Evolutionary conservation across 2,329 filamentous ascomycete species (phyloP).

Genomic region (Alternaria triticina): DNA sequence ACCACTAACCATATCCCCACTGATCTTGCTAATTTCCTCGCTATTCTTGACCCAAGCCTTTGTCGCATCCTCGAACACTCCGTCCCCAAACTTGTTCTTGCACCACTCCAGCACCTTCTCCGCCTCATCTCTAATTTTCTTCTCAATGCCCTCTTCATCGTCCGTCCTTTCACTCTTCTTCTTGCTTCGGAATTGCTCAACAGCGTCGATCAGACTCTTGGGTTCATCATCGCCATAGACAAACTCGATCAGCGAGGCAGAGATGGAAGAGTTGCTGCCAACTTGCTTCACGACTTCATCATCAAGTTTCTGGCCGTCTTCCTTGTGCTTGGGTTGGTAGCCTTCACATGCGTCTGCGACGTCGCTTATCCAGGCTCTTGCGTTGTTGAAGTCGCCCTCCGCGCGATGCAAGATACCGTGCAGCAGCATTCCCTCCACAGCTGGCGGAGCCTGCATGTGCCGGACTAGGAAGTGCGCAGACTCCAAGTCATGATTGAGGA

Average conservation of each 20-base stretch:
- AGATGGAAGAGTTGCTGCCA: slow-evolving; percentile 8
- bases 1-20: slow-evolving; percentile 53
- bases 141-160: slow-evolving; percentile 38
- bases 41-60: slow-evolving; percentile 51
- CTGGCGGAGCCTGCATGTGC: slow-evolving; percentile 59
- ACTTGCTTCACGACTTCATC: slow-evolving; percentile 5
- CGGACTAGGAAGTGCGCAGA: slow-evolving; percentile 60
- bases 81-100: slow-evolving; percentile 53
- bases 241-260: slow-evolving; percentile 14
- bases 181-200: slow-evolving; percentile 48
- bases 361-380: slow-evolving; percentile 57
- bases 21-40: slow-evolving; percentile 50
- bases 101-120: slow-evolving; percentile 53
- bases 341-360: slow-evolving; percentile 48
- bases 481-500: slow-evolving; percentile 59
- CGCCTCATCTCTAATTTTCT: slow-evolving; percentile 48
- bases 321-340: slow-evolving; percentile 30
- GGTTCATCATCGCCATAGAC: slow-evolving; percentile 29
- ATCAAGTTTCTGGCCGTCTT: slow-evolving; percentile 22
- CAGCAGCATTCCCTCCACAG: slow-evolving; percentile 59
- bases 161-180: slow-evolving; percentile 16
- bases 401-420: slow-evolving; percentile 59
- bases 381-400: slow-evolving; percentile 59
- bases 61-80: slow-evolving; percentile 52
- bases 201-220: slow-evolving; percentile 42